Evolutionary conservation across 2,329 filamentous ascomycete species (phyloP), one percentile per base, ranked within the genome.

Genomic region (Neofusicoccum sp.): DNA sequence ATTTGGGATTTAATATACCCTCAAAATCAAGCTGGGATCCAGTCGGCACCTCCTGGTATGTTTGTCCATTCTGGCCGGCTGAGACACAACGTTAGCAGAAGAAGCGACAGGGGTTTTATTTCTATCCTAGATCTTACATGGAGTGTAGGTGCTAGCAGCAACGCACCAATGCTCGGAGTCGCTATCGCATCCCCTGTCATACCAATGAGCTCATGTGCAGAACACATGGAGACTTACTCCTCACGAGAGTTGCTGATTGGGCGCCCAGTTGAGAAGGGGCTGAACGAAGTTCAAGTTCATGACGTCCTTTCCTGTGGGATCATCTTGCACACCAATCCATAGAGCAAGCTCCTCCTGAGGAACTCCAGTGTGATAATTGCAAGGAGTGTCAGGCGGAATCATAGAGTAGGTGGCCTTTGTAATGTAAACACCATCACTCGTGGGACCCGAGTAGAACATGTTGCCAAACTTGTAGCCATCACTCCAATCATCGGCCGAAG

Each of bases 341-440:
- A 62, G 31, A 8, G 58, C 26, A 20, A 61, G 47, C 30, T 36
- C 40, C 38, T 28, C 40, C 4, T 53, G 30, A 4, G n/a, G 16
- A 8, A 36, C 36, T 16, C 20, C 31, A 2, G 12, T 49, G 5
- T 45, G 20, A 28, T 43, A 43, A 28, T 47, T 40, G 47, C 51
- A 58, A 11, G 62, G 62, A 3, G 54, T 31, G n/a, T n/a, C 31
- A 1, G 54, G 59, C 3, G 48, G 60, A 24, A 48, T 6, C 47
- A 63, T 28, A 7, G 60, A 62, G 47, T 62, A 63, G 28, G 62
- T 62, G 3, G 62, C 54, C 26, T 62, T 62, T 20, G 62, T 63
- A 30, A 63, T 63, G 60, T 61, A 44, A 12, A 34, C 36, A 6
- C 58, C 61, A 31, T 62, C 45, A 12, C 60, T 56, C 4, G 62